A percentile compares a stretch with the other conserved stretches of the same genome.
Evolutionary conservation across 2,329 filamentous ascomycete genomes (phyloP).

Genomic region (Curvularia spicifera): DNA sequence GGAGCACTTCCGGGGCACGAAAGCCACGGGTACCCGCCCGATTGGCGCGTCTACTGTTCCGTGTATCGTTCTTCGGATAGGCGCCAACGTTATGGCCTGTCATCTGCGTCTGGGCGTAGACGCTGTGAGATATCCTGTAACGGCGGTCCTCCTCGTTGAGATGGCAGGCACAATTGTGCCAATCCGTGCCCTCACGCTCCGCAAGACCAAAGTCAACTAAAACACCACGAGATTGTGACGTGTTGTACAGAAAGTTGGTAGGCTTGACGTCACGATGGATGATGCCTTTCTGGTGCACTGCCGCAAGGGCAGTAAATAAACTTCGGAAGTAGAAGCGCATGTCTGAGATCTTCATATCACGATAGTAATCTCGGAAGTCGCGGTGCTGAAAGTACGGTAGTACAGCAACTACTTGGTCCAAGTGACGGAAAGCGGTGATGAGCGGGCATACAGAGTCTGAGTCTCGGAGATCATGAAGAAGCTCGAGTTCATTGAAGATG

Average conservation of each 20-base stretch:
- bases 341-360: conserved; percentile 83
- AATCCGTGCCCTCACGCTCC: conserved; percentile 74
- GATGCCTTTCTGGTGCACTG: conserved; percentile 83
- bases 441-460: conserved; percentile 89
- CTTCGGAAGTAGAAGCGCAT: conserved; percentile 90
- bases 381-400: conserved; percentile 94
- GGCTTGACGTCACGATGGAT: conserved; percentile 97
- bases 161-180: conserved; percentile 82
- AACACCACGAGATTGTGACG: conserved; percentile 78
- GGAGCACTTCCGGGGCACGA: conserved; percentile 91
- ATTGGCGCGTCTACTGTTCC: conserved; percentile 88
- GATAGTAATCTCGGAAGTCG: conserved; percentile 94
- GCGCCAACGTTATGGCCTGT: conserved; percentile 57
- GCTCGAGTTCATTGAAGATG: conserved; percentile 94
- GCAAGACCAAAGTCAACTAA: conserved; percentile 99
- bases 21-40: conserved; percentile 94
- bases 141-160: conserved; percentile 69
- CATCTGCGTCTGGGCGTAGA: conserved; percentile 63
- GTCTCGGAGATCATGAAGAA: conserved; percentile 84
- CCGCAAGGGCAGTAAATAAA: conserved; percentile 81
- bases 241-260: conserved; percentile 96
- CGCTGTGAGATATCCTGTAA: conserved; percentile 60
- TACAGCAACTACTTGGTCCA: conserved; percentile 93
- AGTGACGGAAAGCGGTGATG: conserved; percentile 93
- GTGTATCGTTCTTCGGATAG: conserved; percentile 88